Conservation (phyloP, 352 stramenopile genomes). For the Discostella stelligera region DNA sequence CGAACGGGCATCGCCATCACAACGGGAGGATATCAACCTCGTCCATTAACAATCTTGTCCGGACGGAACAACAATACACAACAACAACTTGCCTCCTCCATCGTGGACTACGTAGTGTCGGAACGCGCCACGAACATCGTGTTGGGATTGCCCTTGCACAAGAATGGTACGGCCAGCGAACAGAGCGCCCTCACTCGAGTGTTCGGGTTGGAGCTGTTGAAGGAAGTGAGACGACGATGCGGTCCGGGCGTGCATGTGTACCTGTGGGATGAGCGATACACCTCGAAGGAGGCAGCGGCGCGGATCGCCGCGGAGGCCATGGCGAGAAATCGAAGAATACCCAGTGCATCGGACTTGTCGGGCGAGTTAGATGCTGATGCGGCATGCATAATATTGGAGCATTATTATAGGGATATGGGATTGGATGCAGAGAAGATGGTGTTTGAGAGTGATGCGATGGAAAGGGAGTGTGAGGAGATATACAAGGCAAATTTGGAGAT, state of each 20-base stretch:
- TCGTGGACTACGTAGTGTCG: slow-evolving; percentile 29
- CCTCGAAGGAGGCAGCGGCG: slow-evolving; percentile 66
- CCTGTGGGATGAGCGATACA: slow-evolving; percentile 80
- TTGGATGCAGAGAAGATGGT: slow-evolving; percentile 25
- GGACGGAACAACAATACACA: slow-evolving; percentile 13
- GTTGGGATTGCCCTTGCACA: slow-evolving; percentile 71
- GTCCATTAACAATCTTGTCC: slow-evolving; percentile 62
- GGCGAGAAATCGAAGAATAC: slow-evolving; percentile 23
- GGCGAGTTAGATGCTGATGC: slow-evolving; percentile 68
- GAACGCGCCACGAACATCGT: slow-evolving; percentile 66
- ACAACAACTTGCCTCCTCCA: not conserved
- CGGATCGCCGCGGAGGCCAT: slow-evolving; percentile 42
- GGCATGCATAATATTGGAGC: slow-evolving; percentile 79
- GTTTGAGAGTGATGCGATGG: slow-evolving; percentile 3
- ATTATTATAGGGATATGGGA: slow-evolving; percentile 70
- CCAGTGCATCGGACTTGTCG: slow-evolving; percentile 39
- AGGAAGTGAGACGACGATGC: slow-evolving; percentile 33
- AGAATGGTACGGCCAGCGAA: slow-evolving; percentile 69
- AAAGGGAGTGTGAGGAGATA: slow-evolving; percentile 20
- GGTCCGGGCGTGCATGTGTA: slow-evolving; percentile 53
- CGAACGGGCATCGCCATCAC: slow-evolving; percentile 70
- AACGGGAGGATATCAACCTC: slow-evolving; percentile 62
- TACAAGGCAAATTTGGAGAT: slow-evolving; percentile 26
- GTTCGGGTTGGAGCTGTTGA: slow-evolving; percentile 56
- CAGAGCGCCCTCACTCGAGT: slow-evolving; percentile 61